Percentiles rank a stretch among this genome's conserved stretches.
phyloP scores from a whole-genome alignment of 2,329 filamentous ascomycete genomes.

The Bimuria novae-zelandiae region DNA sequence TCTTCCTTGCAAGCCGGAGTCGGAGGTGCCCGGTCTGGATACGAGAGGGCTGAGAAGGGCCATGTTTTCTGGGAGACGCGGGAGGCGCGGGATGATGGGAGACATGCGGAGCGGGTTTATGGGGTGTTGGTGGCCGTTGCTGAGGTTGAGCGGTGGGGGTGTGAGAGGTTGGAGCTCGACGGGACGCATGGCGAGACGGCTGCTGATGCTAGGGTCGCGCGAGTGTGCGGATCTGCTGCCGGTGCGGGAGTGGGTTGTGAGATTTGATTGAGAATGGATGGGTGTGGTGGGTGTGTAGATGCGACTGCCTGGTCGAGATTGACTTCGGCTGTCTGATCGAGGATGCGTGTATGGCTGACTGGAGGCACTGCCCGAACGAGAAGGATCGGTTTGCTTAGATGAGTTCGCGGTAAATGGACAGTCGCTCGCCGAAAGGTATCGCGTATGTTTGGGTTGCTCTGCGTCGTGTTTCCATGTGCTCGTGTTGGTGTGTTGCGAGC shows the following conservation, averaged over 20 bases:
- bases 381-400: conserved; percentile 14
- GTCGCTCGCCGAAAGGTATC: conserved; percentile 14
- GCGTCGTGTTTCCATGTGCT: conserved; percentile 20
- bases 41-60: conserved; percentile 11
- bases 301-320: conserved; percentile 3
- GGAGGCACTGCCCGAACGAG: conserved; percentile 11
- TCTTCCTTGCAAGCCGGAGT: conserved; percentile 3
- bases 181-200: not conserved
- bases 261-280: not conserved
- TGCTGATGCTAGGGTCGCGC: not conserved
- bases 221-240: not conserved
- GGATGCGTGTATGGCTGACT: conserved; percentile 1
- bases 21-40: not conserved
- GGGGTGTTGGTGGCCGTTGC: conserved; percentile 1
- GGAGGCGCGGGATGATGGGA: conserved; percentile 24
- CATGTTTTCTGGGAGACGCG: conserved; percentile 17
- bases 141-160: conserved; percentile 6
- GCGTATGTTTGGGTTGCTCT: conserved; percentile 25
- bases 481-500: conserved; percentile 18
- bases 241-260: not conserved
- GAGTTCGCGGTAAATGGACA: conserved; percentile 13
- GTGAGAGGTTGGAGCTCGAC: not conserved
- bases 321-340: not conserved
- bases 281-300: not conserved
- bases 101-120: conserved; percentile 25